Evolutionary conservation across 345 rosid genomes (phyloP), one percentile per base, ranked within the genome.

Genomic region (Eucalyptus regnans): DNA sequence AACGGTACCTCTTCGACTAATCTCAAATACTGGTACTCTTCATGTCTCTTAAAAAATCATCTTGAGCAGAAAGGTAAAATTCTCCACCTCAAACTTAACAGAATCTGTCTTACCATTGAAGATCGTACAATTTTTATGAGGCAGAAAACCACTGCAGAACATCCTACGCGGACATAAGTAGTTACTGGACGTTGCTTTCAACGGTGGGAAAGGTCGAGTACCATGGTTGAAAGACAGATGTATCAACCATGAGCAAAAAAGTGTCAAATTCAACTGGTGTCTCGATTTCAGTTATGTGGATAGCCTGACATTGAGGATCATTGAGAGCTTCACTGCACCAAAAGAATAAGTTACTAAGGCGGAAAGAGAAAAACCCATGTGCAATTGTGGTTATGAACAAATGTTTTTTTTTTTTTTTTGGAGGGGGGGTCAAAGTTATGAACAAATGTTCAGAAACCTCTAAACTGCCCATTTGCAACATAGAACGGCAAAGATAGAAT

Each of bases 271-370:
- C 97, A 88, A 96, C 86, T 90, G 88, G 92, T 56, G 91, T 90
- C 91, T 97, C 94, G 88, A 97, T 95, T 92, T 97, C 99, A 17
- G 99, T 97, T 52, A 96, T 86, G 91, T 98, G 99, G 66, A 96
- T 93, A 87, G 97, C 99, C 90, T 97, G 96, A 89, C 99, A 98
- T 87, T 91, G 93, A 81, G 96, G 95, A 2, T 92, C 93, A 92
- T 96, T 95, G 88, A 98, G 94, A 48, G 95, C 89, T 51, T 97
- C 99, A 93, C 98, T 98, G 93, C 88, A 93, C 62, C 64, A 91
- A 60, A 90, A 83, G 49, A 43, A 43, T 43, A 43, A 43, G 44
- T 43, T 43, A 43, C 44, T 43, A n/a, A 64, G 68, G 20, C 17
- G 14, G 86, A 83, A 81, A 43, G 10, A 86, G 33, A 23, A 50